Evolutionary conservation across 208 protist species (phyloP), one percentile per base, ranked within the genome.

Genomic region (Vickermania spadyakhi): DNA sequence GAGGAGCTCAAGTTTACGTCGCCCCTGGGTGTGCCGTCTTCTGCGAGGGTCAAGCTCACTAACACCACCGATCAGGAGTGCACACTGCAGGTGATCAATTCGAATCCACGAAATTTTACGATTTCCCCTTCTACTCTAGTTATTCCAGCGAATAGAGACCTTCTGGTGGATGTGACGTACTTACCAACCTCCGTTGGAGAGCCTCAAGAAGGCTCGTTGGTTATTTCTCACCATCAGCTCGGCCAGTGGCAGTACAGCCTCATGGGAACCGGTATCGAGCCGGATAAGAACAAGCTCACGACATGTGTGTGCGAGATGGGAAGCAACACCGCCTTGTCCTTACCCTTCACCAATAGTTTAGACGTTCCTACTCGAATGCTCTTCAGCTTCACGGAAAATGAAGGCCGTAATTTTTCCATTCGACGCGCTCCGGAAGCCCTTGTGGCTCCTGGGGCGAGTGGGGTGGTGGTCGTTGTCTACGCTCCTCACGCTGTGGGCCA

Each of bases 161-260:
- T 73, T 2, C 67, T 84, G 2, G 62, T 91, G 28, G 69, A 84
- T 27, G 57, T 97, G 59, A 52, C 73, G 11, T 96, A 91, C 77
- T 84, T 69, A 27, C 91, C 93, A 1, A 93, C 82, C 56, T 60
- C 71, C 4, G 72, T 97, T 14, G 71, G 63, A 1, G 70, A 66
- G 22, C 29, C 28, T 36, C 81, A 96, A 70, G 73, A 67, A 50
- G 64, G 73, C 1, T 36, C 67, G 21, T 52, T 97, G 11, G 77
- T 66, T 18, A 56, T 97, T 31, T 73, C 70, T 22, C 70, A 94
- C 65, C 63, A 71, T 2, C 61, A 79, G 28, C 64, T 89, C 23
- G 91, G 86, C 18, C 69, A 81, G 70, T 97, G 91, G 91, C 64
- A 76, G 36, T 97, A 91, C 72, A 45, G 27, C 18, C 88, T 75